These are phyloP conservation scores for Mortierella antarctica DNA, from an alignment of 192 early-diverging fungal species.

Conservation along the genomic window DNA sequence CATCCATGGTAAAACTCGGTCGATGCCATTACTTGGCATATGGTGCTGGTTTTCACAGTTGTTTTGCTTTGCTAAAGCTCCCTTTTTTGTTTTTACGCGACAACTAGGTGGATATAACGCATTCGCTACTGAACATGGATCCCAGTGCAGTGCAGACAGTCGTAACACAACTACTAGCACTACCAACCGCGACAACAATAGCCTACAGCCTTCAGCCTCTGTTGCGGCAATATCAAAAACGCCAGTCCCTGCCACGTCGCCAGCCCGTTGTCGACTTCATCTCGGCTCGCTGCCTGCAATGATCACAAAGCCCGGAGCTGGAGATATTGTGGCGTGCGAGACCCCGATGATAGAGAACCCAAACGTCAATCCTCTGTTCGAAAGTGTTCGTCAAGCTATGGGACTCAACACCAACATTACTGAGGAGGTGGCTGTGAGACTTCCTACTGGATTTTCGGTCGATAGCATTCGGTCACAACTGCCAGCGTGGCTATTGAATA, in stretches of 20 bases:
- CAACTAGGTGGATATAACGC: constrained; percentile 61
- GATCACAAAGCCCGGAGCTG: constrained; percentile 18
- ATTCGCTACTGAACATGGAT: constrained; percentile 43
- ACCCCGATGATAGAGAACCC: constrained; percentile 65
- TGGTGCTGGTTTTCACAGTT: neutral
- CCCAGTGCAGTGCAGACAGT: constrained; percentile 30
- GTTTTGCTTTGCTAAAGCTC: neutral
- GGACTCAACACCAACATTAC: constrained; percentile 65
- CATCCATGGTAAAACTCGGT: constrained; percentile 52
- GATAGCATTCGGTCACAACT: constrained; percentile 25
- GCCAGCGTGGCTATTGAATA: constrained; percentile 40
- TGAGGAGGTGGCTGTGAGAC: constrained; percentile 64
- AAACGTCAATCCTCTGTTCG: constrained; percentile 68
- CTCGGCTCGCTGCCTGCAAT: constrained; percentile 26
- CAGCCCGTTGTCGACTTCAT: constrained; percentile 26
- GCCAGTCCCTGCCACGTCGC: neutral
- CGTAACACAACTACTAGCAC: no score
- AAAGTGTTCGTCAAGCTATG: constrained; percentile 68
- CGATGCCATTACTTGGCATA: neutral
- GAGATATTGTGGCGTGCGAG: constrained; percentile 54
- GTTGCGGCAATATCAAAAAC: no score
- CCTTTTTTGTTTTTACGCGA: neutral
- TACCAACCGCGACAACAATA: no score
- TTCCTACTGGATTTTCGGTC: constrained; percentile 52
- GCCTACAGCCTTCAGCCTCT: no score